Conservation (phyloP, 2,329 filamentous ascomycete species). For the Sarocladium brachiariae region DNA sequence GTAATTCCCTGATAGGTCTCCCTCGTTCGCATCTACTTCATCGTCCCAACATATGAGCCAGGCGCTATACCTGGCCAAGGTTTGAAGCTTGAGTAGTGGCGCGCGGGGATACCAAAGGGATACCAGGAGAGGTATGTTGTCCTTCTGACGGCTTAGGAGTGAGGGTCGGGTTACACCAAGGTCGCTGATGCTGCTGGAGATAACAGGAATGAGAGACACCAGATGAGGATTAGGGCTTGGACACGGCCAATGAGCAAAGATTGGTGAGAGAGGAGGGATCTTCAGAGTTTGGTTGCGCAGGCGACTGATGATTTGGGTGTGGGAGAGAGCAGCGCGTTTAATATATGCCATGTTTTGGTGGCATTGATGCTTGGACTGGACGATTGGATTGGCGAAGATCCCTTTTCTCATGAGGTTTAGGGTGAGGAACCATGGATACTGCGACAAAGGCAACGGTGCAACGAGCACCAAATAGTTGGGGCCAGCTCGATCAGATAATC, state of each 20-base stretch:
- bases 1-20: conserved; percentile 21
- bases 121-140: conserved; percentile 22
- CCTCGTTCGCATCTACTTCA: conserved; percentile 22
- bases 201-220: conserved; percentile 14
- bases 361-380: no score
- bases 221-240: conserved; percentile 18
- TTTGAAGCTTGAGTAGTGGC: conserved; percentile 13
- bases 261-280: neutral
- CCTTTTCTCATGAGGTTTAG: no score
- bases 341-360: neutral
- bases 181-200: conserved; percentile 19
- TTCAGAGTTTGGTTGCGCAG: no score
- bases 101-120: conserved; percentile 20
- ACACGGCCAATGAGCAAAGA: conserved; percentile 21
- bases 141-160: conserved; percentile 21
- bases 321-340: neutral
- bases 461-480: no score
- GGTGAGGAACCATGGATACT: no score
- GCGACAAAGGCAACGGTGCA: no score
- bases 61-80: conserved; percentile 19
- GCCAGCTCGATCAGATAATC: no score
- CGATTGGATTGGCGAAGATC: no score
- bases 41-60: conserved; percentile 30
- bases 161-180: conserved; percentile 27
- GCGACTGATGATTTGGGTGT: no score